Conservation (phyloP, 2,329 filamentous ascomycete genomes). For the Sarocladiaceae sp. region DNA sequence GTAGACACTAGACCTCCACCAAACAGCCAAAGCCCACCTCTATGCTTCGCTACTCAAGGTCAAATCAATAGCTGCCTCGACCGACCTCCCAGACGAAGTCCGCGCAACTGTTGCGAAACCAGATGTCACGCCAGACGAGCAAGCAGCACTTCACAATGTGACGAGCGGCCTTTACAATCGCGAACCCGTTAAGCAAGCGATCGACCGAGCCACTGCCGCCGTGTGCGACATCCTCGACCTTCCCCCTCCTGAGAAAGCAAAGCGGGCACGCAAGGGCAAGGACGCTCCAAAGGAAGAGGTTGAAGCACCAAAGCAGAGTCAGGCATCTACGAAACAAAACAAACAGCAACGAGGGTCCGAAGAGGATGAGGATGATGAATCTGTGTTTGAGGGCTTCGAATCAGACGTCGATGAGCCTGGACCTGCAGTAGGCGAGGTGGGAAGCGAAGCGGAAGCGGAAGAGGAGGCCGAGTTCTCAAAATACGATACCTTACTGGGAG, state of each 20-base stretch:
- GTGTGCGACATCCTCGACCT: slow-evolving; percentile 45
- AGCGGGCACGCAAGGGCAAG: slow-evolving; percentile 25
- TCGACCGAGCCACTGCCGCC: slow-evolving; percentile 41
- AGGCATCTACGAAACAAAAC: slow-evolving; percentile 15
- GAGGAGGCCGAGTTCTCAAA: slow-evolving; percentile 25
- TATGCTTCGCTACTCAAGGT: slow-evolving; percentile 48
- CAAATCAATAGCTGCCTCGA: slow-evolving; percentile 44
- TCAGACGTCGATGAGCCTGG: slow-evolving; percentile 21
- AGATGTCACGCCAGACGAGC: slow-evolving; percentile 37
- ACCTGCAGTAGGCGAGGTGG: slow-evolving; percentile 14
- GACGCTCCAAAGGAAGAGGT: slow-evolving; percentile 23
- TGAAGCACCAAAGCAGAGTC: slow-evolving; percentile 14
- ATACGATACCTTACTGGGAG: slow-evolving; percentile 39
- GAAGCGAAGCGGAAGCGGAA: slow-evolving; percentile 20
- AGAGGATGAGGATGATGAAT: slow-evolving; percentile 25
- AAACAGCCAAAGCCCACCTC: slow-evolving; percentile 50
- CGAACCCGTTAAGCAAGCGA: slow-evolving; percentile 41
- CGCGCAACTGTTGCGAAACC: slow-evolving; percentile 42
- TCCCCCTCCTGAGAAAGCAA: slow-evolving; percentile 35
- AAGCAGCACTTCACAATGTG: slow-evolving; percentile 48
- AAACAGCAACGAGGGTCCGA: slow-evolving; percentile 17
- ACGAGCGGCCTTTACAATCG: slow-evolving; percentile 51
- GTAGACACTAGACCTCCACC: slow-evolving; percentile 51
- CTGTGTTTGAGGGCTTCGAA: slow-evolving; percentile 31
- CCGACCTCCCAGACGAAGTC: slow-evolving; percentile 43